Base-by-base conservation (phyloP, 345 rosid species). In the Brassica nigra region DNA sequence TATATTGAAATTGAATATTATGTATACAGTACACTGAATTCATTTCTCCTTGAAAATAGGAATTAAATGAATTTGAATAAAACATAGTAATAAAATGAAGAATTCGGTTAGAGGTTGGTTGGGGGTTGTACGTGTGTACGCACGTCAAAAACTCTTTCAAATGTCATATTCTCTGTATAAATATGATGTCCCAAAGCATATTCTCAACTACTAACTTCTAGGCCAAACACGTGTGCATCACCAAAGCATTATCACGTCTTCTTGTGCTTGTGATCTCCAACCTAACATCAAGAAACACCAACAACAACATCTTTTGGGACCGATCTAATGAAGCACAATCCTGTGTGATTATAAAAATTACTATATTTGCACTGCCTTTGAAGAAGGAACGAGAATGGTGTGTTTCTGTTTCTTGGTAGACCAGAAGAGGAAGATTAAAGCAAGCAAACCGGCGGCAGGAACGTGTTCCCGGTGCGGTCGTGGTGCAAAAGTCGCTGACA, bases 321-420 rank as follows among this genome's bases (percentile, higher is more conserved):
- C 59, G 27, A 54, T 54, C 27, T 20, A 52, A 28, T 15, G 49
- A 28, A 75, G 36, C 39, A 9, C 16, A 54, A 34, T 47, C 4
- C 27, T 15, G 23, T 27, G 37, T 37, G 4, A 34, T 3, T 9
- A 39, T 14, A 55, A 37, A 44, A 58, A 58, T 55, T 16, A 16
- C 69, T 31, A 12, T 31, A 12, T n/a, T 6, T 49, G 71, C 5
- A 37, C 5, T 52, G 52, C 65, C 7, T 52, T 64, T 20, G 71
- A 62, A 62, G 42, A 33, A 73, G 52, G 28, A 14, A 12, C 15
- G 18, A 42, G 62, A 29, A 90, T 91, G 93, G 93, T 87, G 11
- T 91, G 86, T 67, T 87, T 90, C 75, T 89, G 92, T 73, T 91
- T 90, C 79, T 64, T 91, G 82, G 92, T 91, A 52, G 94, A 91